Percentiles rank a stretch among this genome's conserved stretches.
Evolutionary conservation across 2,329 filamentous ascomycete species (phyloP).

Genomic region (Graphiopsis chlorocephala): DNA sequence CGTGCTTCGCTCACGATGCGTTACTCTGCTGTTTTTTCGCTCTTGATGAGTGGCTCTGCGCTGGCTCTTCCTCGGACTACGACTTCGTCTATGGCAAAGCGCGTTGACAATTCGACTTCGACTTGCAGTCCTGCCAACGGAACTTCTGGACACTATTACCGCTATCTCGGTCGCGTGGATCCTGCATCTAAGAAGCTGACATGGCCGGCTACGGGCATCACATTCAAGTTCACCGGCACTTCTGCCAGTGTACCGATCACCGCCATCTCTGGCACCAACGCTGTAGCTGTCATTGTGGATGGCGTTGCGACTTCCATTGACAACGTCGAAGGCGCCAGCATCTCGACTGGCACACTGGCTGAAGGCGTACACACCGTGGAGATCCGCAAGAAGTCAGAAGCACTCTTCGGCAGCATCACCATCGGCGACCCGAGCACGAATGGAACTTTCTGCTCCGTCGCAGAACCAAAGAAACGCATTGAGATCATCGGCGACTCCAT

Average conservation of each 20-base stretch:
- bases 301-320: slow-evolving; percentile 21
- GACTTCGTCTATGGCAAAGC: background rate
- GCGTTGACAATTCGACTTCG: background rate
- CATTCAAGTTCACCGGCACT: slow-evolving; percentile 43
- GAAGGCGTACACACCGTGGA: slow-evolving; percentile 38
- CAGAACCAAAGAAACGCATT: slow-evolving; percentile 36
- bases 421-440: slow-evolving; percentile 30
- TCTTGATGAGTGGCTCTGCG: background rate
- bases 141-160: slow-evolving; percentile 16
- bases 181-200: slow-evolving; percentile 43
- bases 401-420: slow-evolving; percentile 35
- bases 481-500: slow-evolving; percentile 49
- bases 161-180: slow-evolving; percentile 43
- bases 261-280: slow-evolving; percentile 34
- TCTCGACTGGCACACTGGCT: slow-evolving; percentile 34
- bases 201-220: slow-evolving; percentile 46
- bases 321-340: slow-evolving; percentile 28
- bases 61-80: background rate
- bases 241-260: slow-evolving; percentile 38
- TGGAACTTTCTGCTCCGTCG: slow-evolving; percentile 30
- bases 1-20: background rate
- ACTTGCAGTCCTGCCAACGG: slow-evolving; percentile 1
- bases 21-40: background rate
- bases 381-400: slow-evolving; percentile 42
- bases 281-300: slow-evolving; percentile 36